Evolutionary conservation across 2,329 filamentous ascomycete species (phyloP).

Genomic region (Rhynchosporium secalis): DNA sequence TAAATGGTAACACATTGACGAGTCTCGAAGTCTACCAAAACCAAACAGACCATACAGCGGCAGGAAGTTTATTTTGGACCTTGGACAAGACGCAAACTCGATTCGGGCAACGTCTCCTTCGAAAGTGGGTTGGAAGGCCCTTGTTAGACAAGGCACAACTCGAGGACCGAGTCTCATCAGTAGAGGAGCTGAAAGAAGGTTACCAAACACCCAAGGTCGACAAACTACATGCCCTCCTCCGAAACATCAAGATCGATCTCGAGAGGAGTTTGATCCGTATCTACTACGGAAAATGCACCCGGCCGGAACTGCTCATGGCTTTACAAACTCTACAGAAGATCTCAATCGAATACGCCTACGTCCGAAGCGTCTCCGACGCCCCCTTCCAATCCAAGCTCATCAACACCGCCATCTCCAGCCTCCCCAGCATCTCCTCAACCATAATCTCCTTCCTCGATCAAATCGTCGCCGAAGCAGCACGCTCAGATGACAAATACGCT

Average conservation of each 20-base stretch:
- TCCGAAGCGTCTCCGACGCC: constrained; percentile 63
- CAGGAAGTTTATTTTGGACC: constrained; percentile 93
- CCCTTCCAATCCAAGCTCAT: constrained; percentile 73
- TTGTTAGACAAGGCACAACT: constrained; percentile 74
- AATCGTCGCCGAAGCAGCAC: constrained; percentile 82
- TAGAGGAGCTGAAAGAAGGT: constrained; percentile 78
- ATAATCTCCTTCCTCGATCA: constrained; percentile 76
- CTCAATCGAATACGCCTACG: constrained; percentile 69
- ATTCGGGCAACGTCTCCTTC: constrained; percentile 81
- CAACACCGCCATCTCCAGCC: constrained; percentile 67
- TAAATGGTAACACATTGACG: constrained; percentile 92
- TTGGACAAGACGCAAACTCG: constrained; percentile 89
- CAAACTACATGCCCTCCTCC: constrained; percentile 70
- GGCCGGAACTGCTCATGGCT: constrained; percentile 81
- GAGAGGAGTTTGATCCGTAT: constrained; percentile 93
- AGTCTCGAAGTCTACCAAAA: constrained; percentile 96
- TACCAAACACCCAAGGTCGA: constrained; percentile 68
- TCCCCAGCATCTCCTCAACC: constrained; percentile 74
- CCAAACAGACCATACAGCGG: constrained; percentile 79
- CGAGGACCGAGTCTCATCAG: constrained; percentile 77
- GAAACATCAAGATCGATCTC: constrained; percentile 74
- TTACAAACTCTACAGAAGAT: constrained; percentile 85
- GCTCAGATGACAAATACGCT: constrained; percentile 84
- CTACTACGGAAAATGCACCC: constrained; percentile 94
- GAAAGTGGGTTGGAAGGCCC: constrained; percentile 94